Base-by-base conservation (phyloP, 805 yeast species). In the Ogataea pilisensis region DNA sequence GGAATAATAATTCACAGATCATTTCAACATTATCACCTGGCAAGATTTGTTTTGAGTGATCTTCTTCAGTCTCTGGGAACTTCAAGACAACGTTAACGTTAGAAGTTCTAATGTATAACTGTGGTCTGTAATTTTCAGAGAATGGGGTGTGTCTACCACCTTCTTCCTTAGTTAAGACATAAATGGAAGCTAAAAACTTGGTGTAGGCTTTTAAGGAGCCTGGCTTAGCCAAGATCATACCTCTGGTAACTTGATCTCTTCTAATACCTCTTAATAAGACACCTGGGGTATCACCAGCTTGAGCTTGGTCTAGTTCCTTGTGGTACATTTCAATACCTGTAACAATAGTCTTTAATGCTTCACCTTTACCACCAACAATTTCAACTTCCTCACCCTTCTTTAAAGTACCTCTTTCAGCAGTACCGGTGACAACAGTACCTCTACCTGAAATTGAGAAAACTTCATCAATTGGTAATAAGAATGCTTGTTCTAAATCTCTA, bases 231-330 rank as follows among this genome's bases (percentile, higher is more conserved):
- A 89, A 72, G 55, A 93, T 95, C 98, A 91, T 91, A 73, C 99
- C 99, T 75, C 99, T 86, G 69, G 78, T 77, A 57, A 93, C 75
- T 64, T 93, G 95, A 61, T 93, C 99, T 76, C 97, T 88, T 82
- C 89, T 90, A 66, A 91, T 80, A 79, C 98, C 98, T 78, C 99
- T 89, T 67, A 93, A 78, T 66, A 93, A 75, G 58, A 93, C 80
- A 72, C 99, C 99, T 66, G 96, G 95, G 70, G 95, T 93, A 74
- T 93, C 99, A 77, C 99, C 99, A 62, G 96, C 99, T 82, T 85
- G 85, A 54, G 98, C 98, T 60, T 81, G 77, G 72, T 90, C 98
- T 61, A 93, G 82, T 68, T 93, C 98, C 79, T 93, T 93, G 82
- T 89, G 90, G 82, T 93, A 93, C 97, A 90, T 91, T 78, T 93